Evolutionary conservation across 2,329 filamentous ascomycete genomes (phyloP).

Genomic region (Daldinia sp.): DNA sequence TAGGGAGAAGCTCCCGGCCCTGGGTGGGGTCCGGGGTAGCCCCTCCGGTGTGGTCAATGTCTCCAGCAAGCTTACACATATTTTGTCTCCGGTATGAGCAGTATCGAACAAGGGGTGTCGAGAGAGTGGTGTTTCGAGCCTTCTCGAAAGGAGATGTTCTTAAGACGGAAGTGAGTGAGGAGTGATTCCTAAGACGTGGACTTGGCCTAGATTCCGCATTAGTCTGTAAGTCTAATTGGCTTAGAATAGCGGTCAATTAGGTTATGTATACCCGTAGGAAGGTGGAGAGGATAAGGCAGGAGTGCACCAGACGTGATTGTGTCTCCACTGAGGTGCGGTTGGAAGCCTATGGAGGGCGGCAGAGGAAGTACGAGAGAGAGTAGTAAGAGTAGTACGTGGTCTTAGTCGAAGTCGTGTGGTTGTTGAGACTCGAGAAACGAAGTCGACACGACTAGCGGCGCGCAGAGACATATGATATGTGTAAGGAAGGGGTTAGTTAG

Average conservation of each 20-base stretch:
- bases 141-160: conserved; percentile 38
- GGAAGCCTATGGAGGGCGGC: not conserved
- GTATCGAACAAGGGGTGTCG: conserved; percentile 54
- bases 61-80: conserved; percentile 76
- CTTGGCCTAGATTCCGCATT: conserved; percentile 35
- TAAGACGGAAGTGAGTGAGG: conserved; percentile 39
- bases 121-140: conserved; percentile 31
- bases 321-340: conserved; percentile 41
- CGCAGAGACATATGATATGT: conserved; percentile 46
- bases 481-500: conserved; percentile 26
- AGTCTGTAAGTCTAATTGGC: conserved; percentile 36
- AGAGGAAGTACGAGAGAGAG: conserved; percentile 9
- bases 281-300: conserved; percentile 41
- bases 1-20: conserved; percentile 83
- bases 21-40: conserved; percentile 68
- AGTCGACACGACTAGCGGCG: conserved; percentile 45
- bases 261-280: conserved; percentile 38
- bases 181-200: conserved; percentile 28
- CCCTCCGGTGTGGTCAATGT: conserved; percentile 65
- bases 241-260: conserved; percentile 37
- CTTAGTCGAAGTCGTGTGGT: conserved; percentile 42
- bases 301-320: conserved; percentile 39
- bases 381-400: conserved; percentile 16
- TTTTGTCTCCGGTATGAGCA: conserved; percentile 80
- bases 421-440: conserved; percentile 44